phyloP scores from a whole-genome alignment of 140 eudicot genomes.

The Cichorium intybus region DNA sequence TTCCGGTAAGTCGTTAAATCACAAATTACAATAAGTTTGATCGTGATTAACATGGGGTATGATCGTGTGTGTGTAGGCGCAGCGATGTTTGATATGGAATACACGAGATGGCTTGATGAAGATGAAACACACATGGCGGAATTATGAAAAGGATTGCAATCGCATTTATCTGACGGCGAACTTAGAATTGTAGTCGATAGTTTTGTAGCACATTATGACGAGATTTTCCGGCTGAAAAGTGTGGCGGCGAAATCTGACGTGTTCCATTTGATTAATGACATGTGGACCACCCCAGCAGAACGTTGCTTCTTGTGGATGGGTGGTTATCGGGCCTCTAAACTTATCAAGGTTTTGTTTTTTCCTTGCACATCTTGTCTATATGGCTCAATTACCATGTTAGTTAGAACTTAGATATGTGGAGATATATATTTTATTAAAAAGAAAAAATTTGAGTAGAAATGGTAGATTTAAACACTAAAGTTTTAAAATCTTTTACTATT shows the following conservation, averaged over 20 bases:
- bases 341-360: constrained; percentile 61
- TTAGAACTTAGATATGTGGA: no score
- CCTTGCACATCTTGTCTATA: no score
- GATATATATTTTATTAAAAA: no score
- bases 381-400: no score
- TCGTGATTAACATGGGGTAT: background rate
- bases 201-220: constrained; percentile 82
- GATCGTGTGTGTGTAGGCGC: constrained; percentile 56
- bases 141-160: constrained; percentile 75
- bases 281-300: constrained; percentile 98
- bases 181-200: constrained; percentile 69
- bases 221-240: constrained; percentile 65
- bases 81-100: constrained; percentile 94
- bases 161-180: constrained; percentile 76
- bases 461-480: no score
- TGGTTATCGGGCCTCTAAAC: constrained; percentile 89
- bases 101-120: constrained; percentile 92
- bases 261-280: constrained; percentile 84
- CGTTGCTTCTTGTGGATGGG: constrained; percentile 99
- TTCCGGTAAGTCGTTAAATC: constrained; percentile 50
- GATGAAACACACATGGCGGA: constrained; percentile 79
- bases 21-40: background rate
- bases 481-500: background rate
- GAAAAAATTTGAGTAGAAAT: no score
- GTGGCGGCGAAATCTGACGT: constrained; percentile 90